Base-by-base conservation (phyloP, 176 grass and related monocot species). In the Eremochloa ophiuroides region DNA sequence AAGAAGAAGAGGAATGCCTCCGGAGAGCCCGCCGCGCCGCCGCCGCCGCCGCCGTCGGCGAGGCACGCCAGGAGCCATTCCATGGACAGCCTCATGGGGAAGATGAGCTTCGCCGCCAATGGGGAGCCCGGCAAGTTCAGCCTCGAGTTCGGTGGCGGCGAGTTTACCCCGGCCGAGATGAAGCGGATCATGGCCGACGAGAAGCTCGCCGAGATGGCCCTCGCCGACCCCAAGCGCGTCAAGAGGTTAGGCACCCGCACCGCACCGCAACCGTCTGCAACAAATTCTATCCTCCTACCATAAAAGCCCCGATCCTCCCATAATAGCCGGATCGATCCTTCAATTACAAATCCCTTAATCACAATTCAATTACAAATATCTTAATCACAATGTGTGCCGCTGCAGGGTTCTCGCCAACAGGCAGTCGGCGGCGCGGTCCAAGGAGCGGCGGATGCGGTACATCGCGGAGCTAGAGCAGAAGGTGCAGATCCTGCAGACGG, bases 201-300 rank as follows among this genome's bases (percentile, higher is more conserved):
- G 63, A 99, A 92, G 89, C 97, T 99, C 58, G 85, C 91, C 8
- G 93, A 99, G 89, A 99, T 99, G 97, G 97, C 97, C 10, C 69
- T 92, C 68, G 87, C 91, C 44, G 97, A 99, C 89, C 97, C 97
- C 2, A 99, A 99, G 80, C 91, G 93, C 9, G 97, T 99, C 8
- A 99, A 99, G 66, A 92, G 97, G 97, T 94, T 94, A 75, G 2
- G 18, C 12, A 22, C 30, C 29, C 7, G 42, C 56, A 26, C 56
- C 56, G 10, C 22, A 10, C 8, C 29, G 50, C 55, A 59, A 44
- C 34, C 71, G 17, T 20, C 1, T 18, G 7, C 7, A 48, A 31
- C 69, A 30, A 20, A 72, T 72, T 48, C 25, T 72, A 30, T 47
- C 42, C 41, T 12, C 2, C 50, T 14, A 5, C 42, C 69, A 72